phyloP scores from a whole-genome alignment of 192 early-diverging fungal genomes.

The Pilaira anomala region DNA sequence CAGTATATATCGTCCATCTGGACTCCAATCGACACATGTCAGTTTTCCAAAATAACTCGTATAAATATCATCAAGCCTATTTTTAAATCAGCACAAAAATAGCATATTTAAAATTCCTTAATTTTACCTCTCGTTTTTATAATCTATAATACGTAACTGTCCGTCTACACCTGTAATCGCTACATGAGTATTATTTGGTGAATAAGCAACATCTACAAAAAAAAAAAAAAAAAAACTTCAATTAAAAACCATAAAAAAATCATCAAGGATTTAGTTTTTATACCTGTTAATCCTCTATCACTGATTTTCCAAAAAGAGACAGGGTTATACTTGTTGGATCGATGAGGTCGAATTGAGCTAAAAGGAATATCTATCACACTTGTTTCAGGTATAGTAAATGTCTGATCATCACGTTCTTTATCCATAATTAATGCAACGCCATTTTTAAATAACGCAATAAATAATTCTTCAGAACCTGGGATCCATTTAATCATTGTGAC shows the following conservation, averaged over 20 bases:
- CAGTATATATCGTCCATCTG: conserved; percentile 77
- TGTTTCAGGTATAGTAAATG: background rate
- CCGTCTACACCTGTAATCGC: conserved; percentile 82
- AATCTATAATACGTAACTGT: conserved; percentile 74
- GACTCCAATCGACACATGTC: conserved; percentile 88
- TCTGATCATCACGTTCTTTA: conserved; percentile 78
- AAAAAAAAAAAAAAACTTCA: no score
- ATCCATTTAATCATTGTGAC: conserved; percentile 88
- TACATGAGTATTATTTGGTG: conserved; percentile 79
- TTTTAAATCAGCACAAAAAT: background rate
- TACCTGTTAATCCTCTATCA: conserved; percentile 30
- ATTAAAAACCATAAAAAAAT: no score
- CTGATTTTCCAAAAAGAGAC: conserved; percentile 30
- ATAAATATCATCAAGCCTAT: conserved; percentile 76
- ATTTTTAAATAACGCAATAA: conserved; percentile 83
- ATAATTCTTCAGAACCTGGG: conserved; percentile 80
- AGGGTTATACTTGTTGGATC: conserved; percentile 27
- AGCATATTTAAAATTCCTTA: background rate
- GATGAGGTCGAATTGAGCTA: conserved; percentile 10
- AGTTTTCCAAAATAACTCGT: conserved; percentile 84
- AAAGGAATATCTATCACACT: conserved; percentile 7
- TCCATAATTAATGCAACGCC: conserved; percentile 86
- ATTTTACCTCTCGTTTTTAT: conserved; percentile 53
- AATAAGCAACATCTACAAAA: conserved; percentile 83
- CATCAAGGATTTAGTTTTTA: background rate